Evolutionary conservation across 2,329 filamentous ascomycete genomes (phyloP).

Genomic region (Fusarium sp.): DNA sequence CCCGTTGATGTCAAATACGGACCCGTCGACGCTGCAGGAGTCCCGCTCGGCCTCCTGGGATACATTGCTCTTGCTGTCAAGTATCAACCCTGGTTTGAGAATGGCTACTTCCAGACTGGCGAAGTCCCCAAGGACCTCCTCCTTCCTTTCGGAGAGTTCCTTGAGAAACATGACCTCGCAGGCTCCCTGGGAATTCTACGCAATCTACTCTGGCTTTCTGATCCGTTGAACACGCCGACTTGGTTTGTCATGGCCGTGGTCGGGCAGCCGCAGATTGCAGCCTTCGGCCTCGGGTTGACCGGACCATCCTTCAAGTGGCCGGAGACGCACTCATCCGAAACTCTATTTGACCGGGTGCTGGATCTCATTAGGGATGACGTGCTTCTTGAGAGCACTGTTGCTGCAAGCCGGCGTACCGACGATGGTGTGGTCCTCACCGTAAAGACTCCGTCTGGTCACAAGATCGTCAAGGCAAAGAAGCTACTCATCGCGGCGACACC

Average conservation of each 20-base stretch:
- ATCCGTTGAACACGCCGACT: conserved; percentile 17
- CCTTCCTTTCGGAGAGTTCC: conserved; percentile 29
- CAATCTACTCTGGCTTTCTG: conserved; percentile 27
- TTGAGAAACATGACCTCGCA: conserved; percentile 15
- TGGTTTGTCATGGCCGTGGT: conserved; percentile 37
- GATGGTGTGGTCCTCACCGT: conserved; percentile 20
- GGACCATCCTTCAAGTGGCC: conserved; percentile 31
- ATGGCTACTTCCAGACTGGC: conserved; percentile 32
- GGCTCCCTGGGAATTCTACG: conserved; percentile 17
- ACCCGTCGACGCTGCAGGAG: neutral
- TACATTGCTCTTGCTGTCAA: conserved; percentile 20
- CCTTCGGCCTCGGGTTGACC: conserved; percentile 11
- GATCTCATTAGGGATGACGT: conserved; percentile 24
- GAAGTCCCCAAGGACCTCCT: conserved; percentile 22
- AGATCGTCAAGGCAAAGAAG: conserved; percentile 44
- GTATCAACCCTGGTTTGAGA: conserved; percentile 36
- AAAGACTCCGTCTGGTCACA: conserved; percentile 25
- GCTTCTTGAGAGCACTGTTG: conserved; percentile 27
- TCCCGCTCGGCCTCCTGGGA: neutral
- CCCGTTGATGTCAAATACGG: conserved; percentile 25
- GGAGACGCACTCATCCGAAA: conserved; percentile 22
- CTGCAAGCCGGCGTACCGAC: conserved; percentile 4
- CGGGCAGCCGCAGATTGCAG: conserved; percentile 26
- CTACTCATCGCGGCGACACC: conserved; percentile 50
- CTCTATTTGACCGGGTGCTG: conserved; percentile 23